Conservation (phyloP, 306 rosid genomes). For the Lathyrus aphaca region DNA sequence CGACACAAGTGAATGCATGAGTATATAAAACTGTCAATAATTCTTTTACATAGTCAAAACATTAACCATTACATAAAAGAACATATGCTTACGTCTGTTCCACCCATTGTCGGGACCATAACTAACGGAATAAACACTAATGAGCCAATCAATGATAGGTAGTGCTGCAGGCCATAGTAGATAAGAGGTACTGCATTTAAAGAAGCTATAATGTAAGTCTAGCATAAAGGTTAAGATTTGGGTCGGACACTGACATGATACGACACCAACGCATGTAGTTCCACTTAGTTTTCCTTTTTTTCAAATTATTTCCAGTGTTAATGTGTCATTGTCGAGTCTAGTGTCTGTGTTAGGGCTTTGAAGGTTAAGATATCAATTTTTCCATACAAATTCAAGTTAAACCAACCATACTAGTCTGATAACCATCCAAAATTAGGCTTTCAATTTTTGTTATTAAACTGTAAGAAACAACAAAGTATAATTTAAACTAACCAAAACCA, state of each 20-base stretch:
- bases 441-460: background rate
- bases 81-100: slow-evolving; percentile 74
- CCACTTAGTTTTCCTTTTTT: no score
- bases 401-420: background rate
- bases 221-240: no score
- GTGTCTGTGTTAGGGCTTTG: no score
- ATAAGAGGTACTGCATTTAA: slow-evolving; percentile 67
- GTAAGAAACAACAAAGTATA: slow-evolving; percentile 5
- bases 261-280: no score
- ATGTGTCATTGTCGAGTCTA: no score
- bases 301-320: no score
- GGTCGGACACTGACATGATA: no score
- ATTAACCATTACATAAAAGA: slow-evolving; percentile 31
- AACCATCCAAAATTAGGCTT: slow-evolving; percentile 16
- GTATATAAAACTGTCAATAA: slow-evolving; percentile 17
- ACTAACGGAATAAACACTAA: slow-evolving; percentile 76
- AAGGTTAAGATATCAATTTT: background rate
- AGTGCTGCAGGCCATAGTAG: slow-evolving; percentile 88
- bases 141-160: slow-evolving; percentile 88
- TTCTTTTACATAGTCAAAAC: slow-evolving; percentile 24
- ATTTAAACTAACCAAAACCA: slow-evolving; percentile 62
- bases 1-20: slow-evolving; percentile 24
- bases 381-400: slow-evolving; percentile 6
- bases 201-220: slow-evolving; percentile 30
- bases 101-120: slow-evolving; percentile 83